These are phyloP conservation scores for Linum trigynum DNA, from an alignment of 345 rosid genomes.

Conservation along the genomic window DNA sequence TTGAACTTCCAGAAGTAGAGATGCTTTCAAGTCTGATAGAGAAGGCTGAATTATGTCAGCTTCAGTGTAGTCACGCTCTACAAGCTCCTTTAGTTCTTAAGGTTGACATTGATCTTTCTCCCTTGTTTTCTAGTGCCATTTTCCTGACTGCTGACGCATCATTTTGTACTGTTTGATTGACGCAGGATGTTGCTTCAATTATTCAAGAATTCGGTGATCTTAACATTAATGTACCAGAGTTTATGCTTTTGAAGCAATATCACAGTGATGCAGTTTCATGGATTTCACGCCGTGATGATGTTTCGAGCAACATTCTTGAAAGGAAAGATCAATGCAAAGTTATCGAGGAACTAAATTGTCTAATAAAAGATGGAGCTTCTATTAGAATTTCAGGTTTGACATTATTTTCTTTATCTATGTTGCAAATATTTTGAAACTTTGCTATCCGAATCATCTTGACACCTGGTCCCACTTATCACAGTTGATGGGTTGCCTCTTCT, in stretches of 20 bases:
- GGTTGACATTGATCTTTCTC: slow-evolving; percentile 27
- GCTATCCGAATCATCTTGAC: slow-evolving; percentile 9
- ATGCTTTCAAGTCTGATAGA: slow-evolving; percentile 39
- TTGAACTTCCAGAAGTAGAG: slow-evolving; percentile 53
- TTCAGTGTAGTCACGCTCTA: slow-evolving; percentile 42
- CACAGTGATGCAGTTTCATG: slow-evolving; percentile 43
- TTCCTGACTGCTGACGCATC: slow-evolving; percentile 11
- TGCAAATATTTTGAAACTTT: slow-evolving; percentile 3
- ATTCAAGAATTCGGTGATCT: slow-evolving; percentile 45
- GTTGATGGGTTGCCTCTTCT: slow-evolving; percentile 63
- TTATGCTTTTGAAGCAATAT: slow-evolving; percentile 62
- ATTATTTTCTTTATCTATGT: slow-evolving; percentile 4
- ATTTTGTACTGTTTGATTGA: slow-evolving; percentile 11
- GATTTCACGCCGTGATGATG: slow-evolving; percentile 41
- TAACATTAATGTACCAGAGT: slow-evolving; percentile 52
- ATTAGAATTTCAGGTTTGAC: slow-evolving; percentile 63
- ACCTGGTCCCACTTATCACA: slow-evolving; percentile 19
- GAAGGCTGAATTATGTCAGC: slow-evolving; percentile 53
- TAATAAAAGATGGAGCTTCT: slow-evolving; percentile 54
- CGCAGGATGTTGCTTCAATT: slow-evolving; percentile 54
- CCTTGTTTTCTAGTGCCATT: neutral
- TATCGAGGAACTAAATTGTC: slow-evolving; percentile 48
- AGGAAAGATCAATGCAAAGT: slow-evolving; percentile 53
- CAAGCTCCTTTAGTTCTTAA: slow-evolving; percentile 39
- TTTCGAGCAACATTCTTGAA: slow-evolving; percentile 40